Base-by-base conservation (phyloP, 371 early-diverging fungal species). In the Mucor plumbeus region DNA sequence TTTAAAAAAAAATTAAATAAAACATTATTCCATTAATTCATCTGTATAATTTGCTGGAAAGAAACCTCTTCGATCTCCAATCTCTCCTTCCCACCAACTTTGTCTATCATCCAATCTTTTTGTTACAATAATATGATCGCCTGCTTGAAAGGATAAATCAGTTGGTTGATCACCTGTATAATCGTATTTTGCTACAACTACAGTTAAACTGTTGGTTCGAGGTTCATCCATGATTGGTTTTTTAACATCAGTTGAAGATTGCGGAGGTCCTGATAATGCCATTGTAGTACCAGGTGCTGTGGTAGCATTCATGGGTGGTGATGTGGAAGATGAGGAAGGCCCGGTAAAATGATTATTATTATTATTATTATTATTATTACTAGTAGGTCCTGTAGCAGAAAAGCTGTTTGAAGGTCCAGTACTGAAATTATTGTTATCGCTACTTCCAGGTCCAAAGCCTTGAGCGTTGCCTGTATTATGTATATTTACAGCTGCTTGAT, bases 31-130 rank as follows among this genome's bases (percentile, higher is more conserved):
- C 50, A 47, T 47, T 4, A 50, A 50, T 60, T 77, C 75, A 50
- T 77, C 72, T 2, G 81, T 80, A 35, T 76, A 78, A 55, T 80
- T 80, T 4, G 81, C 81, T 44, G 78, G 81, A 50, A 80, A 80
- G 35, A 67, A 71, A 8, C 94, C 94, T 62, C 72, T 77, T 13
- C 70, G 69, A 17, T 85, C 87, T 33, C 91, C 85, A 63, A 84
- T 81, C 43, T 67, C 78, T 5, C 95, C 95, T 61, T 84, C 84
- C 95, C 95, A 94, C 94, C 94, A 93, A 72, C 87, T 85, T 68
- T 93, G 82, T 19, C 80, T 78, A 59, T 82, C 80, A 0, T 81
- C 88, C 0, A 87, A 84, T 36, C 84, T 72, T 60, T 86, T 83
- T 33, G 80, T 72, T 11, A 94, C 86, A n/a, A 83, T 87, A 64